These are phyloP conservation scores for Fusarium pininemorale DNA, from an alignment of 2,329 filamentous ascomycete species.

Conservation along the genomic window DNA sequence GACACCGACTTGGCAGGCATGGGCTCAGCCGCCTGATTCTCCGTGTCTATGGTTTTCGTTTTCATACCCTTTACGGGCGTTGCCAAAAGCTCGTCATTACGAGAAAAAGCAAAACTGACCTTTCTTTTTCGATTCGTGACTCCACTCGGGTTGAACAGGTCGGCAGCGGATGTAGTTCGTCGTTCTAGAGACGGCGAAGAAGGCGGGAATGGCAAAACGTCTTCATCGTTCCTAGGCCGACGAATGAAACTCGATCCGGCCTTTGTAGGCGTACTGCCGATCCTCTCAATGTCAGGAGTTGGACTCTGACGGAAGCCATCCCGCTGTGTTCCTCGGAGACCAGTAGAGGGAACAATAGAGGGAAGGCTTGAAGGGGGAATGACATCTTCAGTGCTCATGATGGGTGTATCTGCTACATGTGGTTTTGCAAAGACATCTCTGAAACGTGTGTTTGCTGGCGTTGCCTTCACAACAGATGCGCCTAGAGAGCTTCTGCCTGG, in stretches of 20 bases:
- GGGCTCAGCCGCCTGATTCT: conserved; percentile 14
- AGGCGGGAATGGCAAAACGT: conserved; percentile 43
- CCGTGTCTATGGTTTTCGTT: conserved; percentile 17
- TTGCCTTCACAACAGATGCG: conserved; percentile 64
- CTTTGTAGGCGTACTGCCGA: conserved; percentile 47
- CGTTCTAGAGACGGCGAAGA: conserved; percentile 50
- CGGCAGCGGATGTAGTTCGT: conserved; percentile 25
- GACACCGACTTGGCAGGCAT: conserved; percentile 47
- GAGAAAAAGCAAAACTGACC: conserved; percentile 26
- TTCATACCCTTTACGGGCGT: conserved; percentile 52
- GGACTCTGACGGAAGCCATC: conserved; percentile 45
- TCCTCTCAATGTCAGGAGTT: conserved; percentile 43
- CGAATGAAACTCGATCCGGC: conserved; percentile 43
- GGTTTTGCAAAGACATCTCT: conserved; percentile 57
- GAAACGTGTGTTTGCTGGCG: conserved; percentile 64
- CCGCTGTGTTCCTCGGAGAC: conserved; percentile 45
- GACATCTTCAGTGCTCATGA: conserved; percentile 42
- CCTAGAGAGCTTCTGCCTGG: conserved; percentile 51
- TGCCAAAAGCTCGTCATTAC: conserved; percentile 43
- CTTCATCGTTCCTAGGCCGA: conserved; percentile 39
- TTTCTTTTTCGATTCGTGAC: conserved; percentile 25
- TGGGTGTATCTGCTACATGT: conserved; percentile 31
- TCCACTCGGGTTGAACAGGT: conserved; percentile 20
- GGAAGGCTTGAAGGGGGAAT: conserved; percentile 52
- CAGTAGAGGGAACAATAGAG: conserved; percentile 55